A percentile compares a stretch with the other conserved stretches of the same genome.
These are phyloP conservation scores for Lodderomyces theae DNA, from an alignment of 1,139 yeast genomes.

Conservation along the genomic window DNA sequence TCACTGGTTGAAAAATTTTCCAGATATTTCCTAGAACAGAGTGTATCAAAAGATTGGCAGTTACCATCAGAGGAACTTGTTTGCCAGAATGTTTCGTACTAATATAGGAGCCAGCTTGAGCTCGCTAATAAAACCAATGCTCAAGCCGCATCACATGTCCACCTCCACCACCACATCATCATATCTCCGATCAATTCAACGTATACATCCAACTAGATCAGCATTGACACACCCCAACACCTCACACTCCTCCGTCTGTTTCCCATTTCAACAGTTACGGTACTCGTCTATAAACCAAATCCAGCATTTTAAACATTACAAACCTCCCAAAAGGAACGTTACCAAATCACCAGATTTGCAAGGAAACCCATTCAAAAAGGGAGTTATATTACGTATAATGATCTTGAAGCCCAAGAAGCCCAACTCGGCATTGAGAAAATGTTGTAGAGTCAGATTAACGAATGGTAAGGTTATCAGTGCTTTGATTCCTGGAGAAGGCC, in stretches of 20 bases:
- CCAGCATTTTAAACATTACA: constrained; percentile 59
- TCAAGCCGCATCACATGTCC: not conserved
- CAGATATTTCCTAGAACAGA: not conserved
- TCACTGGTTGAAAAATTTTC: constrained; percentile 4
- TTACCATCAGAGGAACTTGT: too few species aligned
- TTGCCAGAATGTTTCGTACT: not conserved
- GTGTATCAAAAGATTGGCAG: too few species aligned
- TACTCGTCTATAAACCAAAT: constrained; percentile 73
- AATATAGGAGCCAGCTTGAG: not conserved
- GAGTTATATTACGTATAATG: constrained; percentile 94
- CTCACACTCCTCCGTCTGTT: not conserved
- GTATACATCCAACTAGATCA: constrained; percentile 2
- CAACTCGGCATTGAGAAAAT: constrained; percentile 96
- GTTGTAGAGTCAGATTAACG: constrained; percentile 89
- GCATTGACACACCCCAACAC: not conserved
- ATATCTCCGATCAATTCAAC: constrained; percentile 5
- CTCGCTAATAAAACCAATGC: constrained; percentile 3
- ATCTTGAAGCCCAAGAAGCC: constrained; percentile 97
- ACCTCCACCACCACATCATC: not conserved
- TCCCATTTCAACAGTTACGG: constrained; percentile 19
- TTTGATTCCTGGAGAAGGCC: constrained; percentile 98
- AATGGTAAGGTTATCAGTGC: constrained; percentile 90
- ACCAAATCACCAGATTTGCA: constrained; percentile 79
- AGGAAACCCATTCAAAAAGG: constrained; percentile 80
- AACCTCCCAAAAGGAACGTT: constrained; percentile 45